A percentile compares a stretch with the other conserved stretches of the same genome.
Evolutionary conservation across 305 asterid species (phyloP).

Genomic region (Euphrasia arctica): DNA sequence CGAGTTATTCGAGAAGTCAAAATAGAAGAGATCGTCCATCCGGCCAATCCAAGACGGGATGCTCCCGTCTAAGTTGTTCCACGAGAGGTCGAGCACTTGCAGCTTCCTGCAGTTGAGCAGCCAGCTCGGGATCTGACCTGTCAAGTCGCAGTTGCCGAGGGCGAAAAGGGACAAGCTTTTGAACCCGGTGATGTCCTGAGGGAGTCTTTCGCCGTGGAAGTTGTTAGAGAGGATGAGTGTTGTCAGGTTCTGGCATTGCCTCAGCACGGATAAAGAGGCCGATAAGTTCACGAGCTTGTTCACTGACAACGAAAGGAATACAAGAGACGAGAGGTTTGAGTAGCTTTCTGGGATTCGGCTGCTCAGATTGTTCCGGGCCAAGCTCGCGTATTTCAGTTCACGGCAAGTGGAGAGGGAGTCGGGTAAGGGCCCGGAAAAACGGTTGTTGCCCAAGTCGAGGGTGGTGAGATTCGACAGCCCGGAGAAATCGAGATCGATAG

Average conservation of each 20-base stretch:
- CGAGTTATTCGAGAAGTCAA: conserved; percentile 89
- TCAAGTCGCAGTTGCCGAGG: conserved; percentile 72
- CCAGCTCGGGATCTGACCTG: conserved; percentile 77
- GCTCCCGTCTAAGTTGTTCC: conserved; percentile 71
- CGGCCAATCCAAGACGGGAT: conserved; percentile 78
- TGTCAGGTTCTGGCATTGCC: conserved; percentile 60
- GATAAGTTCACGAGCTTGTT: conserved; percentile 61
- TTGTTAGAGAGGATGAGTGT: conserved; percentile 77
- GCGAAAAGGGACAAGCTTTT: conserved; percentile 65
- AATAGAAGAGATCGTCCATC: conserved; percentile 71
- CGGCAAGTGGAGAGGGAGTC: conserved; percentile 58
- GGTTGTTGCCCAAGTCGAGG: conserved; percentile 76
- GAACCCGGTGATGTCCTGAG: conserved; percentile 51
- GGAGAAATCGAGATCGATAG: conserved; percentile 61
- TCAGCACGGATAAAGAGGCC: conserved; percentile 59
- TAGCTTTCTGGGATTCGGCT: conserved; percentile 64
- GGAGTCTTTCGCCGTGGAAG: conserved; percentile 80
- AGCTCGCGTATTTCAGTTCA: conserved; percentile 51
- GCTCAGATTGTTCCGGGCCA: conserved; percentile 56
- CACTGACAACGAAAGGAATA: conserved; percentile 64
- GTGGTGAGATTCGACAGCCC: conserved; percentile 48
- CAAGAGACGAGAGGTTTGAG: conserved; percentile 64
- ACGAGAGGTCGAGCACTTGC: conserved; percentile 89
- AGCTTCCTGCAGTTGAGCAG: conserved; percentile 57
- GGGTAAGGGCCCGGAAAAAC: conserved; percentile 60